Base-by-base conservation (phyloP, 208 protist species). In the Leishmania aethiopica region DNA sequence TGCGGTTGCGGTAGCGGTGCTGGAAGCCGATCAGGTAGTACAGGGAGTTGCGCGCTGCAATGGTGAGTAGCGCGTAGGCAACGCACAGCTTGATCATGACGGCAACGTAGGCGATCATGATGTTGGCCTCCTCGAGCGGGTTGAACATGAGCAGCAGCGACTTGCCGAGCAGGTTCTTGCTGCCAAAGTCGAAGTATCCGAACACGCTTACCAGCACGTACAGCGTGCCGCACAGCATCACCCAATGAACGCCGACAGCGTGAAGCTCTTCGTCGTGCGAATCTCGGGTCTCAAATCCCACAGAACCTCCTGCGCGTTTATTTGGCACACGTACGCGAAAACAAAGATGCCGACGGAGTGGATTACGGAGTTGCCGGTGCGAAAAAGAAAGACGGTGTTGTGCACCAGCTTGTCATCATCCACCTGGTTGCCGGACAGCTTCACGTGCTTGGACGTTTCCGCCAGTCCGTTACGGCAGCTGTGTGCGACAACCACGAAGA, bases 131-230 rank as follows among this genome's bases (percentile, higher is more conserved):
- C 8, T 87, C 55, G 22, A 89, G n/a, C 11, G 93, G 91, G 82
- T 92, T 80, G 85, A 91, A 95, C 77, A 88, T 84, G 28, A 78
- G 82, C 49, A 96, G 77, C 37, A 94, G 88, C 45, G 89, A 91
- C 32, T 87, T 90, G 77, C 75, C 69, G 2, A 71, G 71, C 51
- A 87, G 84, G 19, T 84, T 79, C 37, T 75, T 22, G 60, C 64
- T 73, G 59, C 84, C 88, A 85, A 96, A 96, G 77, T 95, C 90
- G 66, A 93, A 81, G 83, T 94, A 94, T 22, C 91, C 93, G 69
- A 94, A 92, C 47, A 95, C 77, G 42, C 75, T 84, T 37, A 92
- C 82, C 17, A 86, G 35, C 67, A 92, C 74, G 86, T 95, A 95
- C 13, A 96, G 76, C 13, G 77, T 80, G 47, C 81, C 83, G 76